Base-by-base conservation (phyloP, 352 stramenopile genomes). In the Albugo candida region DNA sequence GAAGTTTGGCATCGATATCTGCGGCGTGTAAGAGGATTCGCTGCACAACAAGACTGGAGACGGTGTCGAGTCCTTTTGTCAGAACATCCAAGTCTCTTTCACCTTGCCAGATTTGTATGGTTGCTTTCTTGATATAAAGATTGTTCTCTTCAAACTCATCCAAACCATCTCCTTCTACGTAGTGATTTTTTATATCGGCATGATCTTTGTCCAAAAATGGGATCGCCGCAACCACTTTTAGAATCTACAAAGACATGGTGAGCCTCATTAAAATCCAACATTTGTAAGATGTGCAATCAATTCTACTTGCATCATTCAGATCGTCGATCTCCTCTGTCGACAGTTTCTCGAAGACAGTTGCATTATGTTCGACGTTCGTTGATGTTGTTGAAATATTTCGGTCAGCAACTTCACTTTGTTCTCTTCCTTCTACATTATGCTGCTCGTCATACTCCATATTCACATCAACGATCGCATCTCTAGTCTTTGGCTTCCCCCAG, bases 1-100 rank as follows among this genome's bases (percentile, higher is more conserved):
- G 54, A 46, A 83, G 49, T 54, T 81, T 70, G 47, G 68, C 61
- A 45, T 84, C 69, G 24, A 81, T 81, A 46, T 63, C 60, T 31
- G 70, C 53, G 38, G 69, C 68, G 51, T 84, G 72, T 65, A 84
- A 65, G 49, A 79, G 56, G 45, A 84, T 81, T 17, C 72, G 72
- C 60, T 82, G 69, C 13, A 84, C 55, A 45, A 84, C 77, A 41
- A 82, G 48, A 8, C 69, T 67, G 46, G 69, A 82, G 51, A 81
- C 69, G 11, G 65, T 58, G 52, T 79, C 62, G 13, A 82, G 48
- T 21, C 65, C 65, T 11, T 58, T 47, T 1, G 56, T 60, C 27
- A 81, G 49, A 52, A 56, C 53, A 34, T 67, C 63, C 45, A 80
- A 36, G 47, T 84, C 67, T 24, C 72, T 68, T 47, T 84, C 72